Evolutionary conservation across 805 yeast genomes (phyloP), one percentile per base, ranked within the genome.

Genomic region (Kuraishia cidri): DNA sequence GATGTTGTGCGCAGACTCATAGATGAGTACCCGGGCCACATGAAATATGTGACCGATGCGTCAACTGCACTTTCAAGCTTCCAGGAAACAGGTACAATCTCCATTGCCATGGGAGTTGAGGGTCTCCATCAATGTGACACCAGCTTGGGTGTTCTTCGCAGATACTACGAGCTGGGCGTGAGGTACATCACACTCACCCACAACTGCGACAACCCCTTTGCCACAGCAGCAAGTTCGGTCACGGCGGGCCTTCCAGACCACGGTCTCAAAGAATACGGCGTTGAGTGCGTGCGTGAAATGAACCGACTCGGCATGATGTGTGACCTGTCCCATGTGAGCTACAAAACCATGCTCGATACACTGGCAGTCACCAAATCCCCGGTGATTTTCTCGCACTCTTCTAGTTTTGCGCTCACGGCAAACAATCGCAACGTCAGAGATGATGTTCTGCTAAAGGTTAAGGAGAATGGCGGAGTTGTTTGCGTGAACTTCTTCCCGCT

Each of bases 141-240:
- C 3, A 66, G 75, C 2, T 41, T 70, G 11, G 74, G 62, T 12
- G 70, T 67, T 12, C 49, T 71, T 16, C 55, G 78, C 41, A 66
- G 58, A 41, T 71, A 64, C 43, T 62, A 47, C 40, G 72, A 65
- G 5, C 39, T 71, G 23, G 77, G 77, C 10, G 72, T 70, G n/a
- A 43, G 75, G 22, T 71, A 71, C 44, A 63, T 68, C 26, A 71
- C 77, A 0, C 45, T 71, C 32, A 70, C 76, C 0, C 76, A 70
- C 37, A 70, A 70, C 42, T 69, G 77, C 49, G 75, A 70, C 40
- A 71, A 71, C 38, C 75, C 76, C 4, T 71, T 68, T 48, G 75
- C 76, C 3, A 69, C 74, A 10, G 72, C 77, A 12, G 75, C 75
- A 7, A 56, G 68, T 4, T 59, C 72, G 0, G 58, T 62, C 5